Evolutionary conservation across 257 asterid species (phyloP).

Genomic region (Ocimum tenuiflorum): DNA sequence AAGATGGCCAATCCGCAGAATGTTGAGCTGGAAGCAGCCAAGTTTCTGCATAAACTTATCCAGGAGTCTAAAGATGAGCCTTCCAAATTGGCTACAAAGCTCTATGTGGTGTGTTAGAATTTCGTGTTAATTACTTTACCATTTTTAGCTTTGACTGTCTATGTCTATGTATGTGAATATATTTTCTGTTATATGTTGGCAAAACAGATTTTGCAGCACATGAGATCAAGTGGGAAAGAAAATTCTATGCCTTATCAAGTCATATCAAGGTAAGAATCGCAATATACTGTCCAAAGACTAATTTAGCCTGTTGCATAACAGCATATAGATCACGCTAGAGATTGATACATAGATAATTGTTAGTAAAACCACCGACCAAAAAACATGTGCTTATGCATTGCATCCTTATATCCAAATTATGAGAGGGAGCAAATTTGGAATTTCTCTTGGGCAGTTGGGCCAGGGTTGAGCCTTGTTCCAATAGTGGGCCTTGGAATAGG

Average conservation of each 20-base stretch:
- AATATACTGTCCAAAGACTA: background rate
- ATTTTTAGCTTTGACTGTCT: background rate
- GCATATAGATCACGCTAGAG: constrained; percentile 13
- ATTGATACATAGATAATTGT: background rate
- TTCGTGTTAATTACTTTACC: background rate
- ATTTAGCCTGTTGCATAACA: constrained; percentile 5
- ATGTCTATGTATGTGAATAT: constrained; percentile 3
- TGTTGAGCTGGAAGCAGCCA: constrained; percentile 98
- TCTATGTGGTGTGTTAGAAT: constrained; percentile 66
- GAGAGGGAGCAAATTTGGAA: background rate
- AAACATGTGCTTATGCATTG: background rate
- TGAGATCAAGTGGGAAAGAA: constrained; percentile 98
- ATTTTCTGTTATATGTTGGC: constrained; percentile 7
- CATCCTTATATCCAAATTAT: background rate
- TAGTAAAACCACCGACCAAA: background rate
- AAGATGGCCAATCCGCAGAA: constrained; percentile 70
- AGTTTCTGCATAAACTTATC: constrained; percentile 90
- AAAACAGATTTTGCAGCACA: constrained; percentile 88
- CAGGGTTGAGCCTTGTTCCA: background rate
- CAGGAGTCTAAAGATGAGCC: constrained; percentile 98
- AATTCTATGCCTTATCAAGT: constrained; percentile 97
- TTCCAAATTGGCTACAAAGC: constrained; percentile 90
- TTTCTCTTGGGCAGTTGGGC: background rate
- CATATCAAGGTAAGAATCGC: constrained; percentile 66
- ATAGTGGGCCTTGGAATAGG: background rate